A percentile compares a stretch with the other conserved stretches of the same genome.
Evolutionary conservation across 768 basidiomycete genomes (phyloP).

Genomic region (Strobilomyces echinocephalus): DNA sequence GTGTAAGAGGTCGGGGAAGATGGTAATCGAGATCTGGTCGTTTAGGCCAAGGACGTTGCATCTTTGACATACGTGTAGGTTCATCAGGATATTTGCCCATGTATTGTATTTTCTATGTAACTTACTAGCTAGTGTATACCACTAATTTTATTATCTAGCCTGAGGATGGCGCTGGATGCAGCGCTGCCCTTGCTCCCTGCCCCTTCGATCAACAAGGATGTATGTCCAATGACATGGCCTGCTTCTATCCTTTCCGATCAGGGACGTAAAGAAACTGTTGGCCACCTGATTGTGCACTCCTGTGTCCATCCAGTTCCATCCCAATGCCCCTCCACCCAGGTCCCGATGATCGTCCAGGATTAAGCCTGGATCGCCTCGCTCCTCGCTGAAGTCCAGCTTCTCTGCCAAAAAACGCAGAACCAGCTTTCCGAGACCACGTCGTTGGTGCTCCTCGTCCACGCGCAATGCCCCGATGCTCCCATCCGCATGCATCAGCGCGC

Average conservation of each 20-base stretch:
- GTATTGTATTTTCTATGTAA: conserved; percentile 11
- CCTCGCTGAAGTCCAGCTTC: conserved; percentile 5
- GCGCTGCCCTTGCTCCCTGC: too few relatives aligned
- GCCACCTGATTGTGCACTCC: conserved; percentile 1
- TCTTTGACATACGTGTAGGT: conserved; percentile 8
- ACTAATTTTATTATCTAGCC: too few relatives aligned
- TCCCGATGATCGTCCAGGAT: conserved; percentile 8
- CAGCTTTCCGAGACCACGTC: conserved; percentile 11
- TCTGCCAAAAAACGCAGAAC: conserved; percentile 9
- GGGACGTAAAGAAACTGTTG: conserved; percentile 9
- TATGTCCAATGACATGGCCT: conserved; percentile 16
- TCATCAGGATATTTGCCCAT: conserved; percentile 5
- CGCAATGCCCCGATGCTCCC: conserved; percentile 16
- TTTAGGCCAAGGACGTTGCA: conserved; percentile 42
- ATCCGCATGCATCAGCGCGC: conserved; percentile 18
- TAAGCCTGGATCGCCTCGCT: neutral
- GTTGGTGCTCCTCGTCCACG: conserved; percentile 7
- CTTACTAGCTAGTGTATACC: neutral
- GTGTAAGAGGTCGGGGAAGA: conserved; percentile 76
- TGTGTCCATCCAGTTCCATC: conserved; percentile 23
- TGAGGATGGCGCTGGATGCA: too few relatives aligned
- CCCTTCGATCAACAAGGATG: neutral
- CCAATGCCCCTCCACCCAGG: conserved; percentile 18
- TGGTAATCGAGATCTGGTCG: conserved; percentile 84
- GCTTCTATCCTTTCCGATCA: conserved; percentile 4